These are phyloP conservation scores for Chaetomidium leptoderma DNA, from an alignment of 495 filamentous ascomycete genomes.

Conservation along the genomic window DNA sequence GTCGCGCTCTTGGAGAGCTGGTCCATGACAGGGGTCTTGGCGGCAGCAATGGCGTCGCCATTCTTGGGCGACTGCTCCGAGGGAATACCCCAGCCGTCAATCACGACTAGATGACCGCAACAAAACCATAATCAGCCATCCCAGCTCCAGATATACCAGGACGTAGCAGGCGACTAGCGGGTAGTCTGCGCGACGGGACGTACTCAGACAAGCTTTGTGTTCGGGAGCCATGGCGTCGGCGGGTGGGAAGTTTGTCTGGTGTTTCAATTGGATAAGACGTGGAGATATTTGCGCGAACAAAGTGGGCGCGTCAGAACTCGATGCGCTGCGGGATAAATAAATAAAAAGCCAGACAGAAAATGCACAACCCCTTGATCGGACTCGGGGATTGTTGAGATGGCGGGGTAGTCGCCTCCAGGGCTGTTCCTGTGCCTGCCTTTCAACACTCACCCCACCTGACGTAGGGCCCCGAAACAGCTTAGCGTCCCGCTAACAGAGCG, in stretches of 20 bases:
- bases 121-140: slow-evolving; percentile 51
- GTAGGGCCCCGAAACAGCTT: slow-evolving; percentile 13
- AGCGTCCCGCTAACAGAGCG: slow-evolving; percentile 8
- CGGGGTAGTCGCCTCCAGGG: slow-evolving; percentile 23
- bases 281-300: not conserved
- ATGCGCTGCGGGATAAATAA: slow-evolving; percentile 28
- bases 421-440: not conserved
- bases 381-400: slow-evolving; percentile 26
- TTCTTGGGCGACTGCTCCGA: slow-evolving; percentile 68
- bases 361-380: not conserved
- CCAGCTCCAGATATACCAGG: slow-evolving; percentile 49
- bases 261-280: slow-evolving; percentile 1
- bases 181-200: slow-evolving; percentile 46
- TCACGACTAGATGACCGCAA: slow-evolving; percentile 66
- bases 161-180: slow-evolving; percentile 42
- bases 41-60: slow-evolving; percentile 91
- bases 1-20: slow-evolving; percentile 38
- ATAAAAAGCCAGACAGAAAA: slow-evolving; percentile 14
- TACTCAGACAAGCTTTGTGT: slow-evolving; percentile 92
- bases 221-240: slow-evolving; percentile 65
- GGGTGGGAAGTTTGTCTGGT: slow-evolving; percentile 1
- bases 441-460: slow-evolving; percentile 25
- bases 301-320: not conserved
- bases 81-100: slow-evolving; percentile 96
- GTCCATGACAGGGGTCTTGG: slow-evolving; percentile 72